Percentiles rank a stretch among this genome's conserved stretches.
These are phyloP conservation scores for Isoetes taiwanensis DNA, from an alignment of 75 land plant genomes.

Conservation along the genomic window DNA sequence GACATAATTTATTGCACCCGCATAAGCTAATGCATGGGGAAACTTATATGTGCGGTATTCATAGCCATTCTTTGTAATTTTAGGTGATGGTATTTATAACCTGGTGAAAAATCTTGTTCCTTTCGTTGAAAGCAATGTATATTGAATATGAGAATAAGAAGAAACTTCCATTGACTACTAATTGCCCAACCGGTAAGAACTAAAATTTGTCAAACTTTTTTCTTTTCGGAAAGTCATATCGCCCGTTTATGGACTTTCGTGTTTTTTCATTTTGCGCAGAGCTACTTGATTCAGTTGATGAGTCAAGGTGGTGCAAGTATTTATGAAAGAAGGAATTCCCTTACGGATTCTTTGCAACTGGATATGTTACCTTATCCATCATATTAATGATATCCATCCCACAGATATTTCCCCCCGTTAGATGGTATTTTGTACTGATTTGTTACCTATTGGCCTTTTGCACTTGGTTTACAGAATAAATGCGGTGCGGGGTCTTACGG, in stretches of 20 bases:
- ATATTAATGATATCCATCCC: slow-evolving; percentile 47
- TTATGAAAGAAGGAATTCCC: slow-evolving; percentile 41
- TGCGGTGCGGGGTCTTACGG: slow-evolving; percentile 78
- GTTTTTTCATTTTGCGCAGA: too few species aligned
- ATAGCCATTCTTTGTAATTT: slow-evolving; percentile 22
- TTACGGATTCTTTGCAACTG: slow-evolving; percentile 36
- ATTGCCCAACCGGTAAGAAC: too few species aligned
- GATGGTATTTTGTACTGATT: slow-evolving; percentile 52
- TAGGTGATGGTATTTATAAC: slow-evolving; percentile 74
- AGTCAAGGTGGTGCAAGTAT: slow-evolving; percentile 20
- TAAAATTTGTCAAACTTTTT: too few species aligned
- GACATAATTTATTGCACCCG: neutral
- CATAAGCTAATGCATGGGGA: too few species aligned
- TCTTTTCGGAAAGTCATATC: too few species aligned
- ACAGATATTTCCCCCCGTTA: slow-evolving; percentile 42
- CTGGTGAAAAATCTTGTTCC: slow-evolving; percentile 39
- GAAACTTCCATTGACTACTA: neutral
- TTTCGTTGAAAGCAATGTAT: slow-evolving; percentile 31
- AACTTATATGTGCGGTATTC: slow-evolving; percentile 20
- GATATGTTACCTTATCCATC: slow-evolving; percentile 32
- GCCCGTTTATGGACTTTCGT: too few species aligned
- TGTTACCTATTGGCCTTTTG: slow-evolving; percentile 59
- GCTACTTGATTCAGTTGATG: too few species aligned
- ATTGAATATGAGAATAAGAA: slow-evolving; percentile 7
- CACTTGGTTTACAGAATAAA: slow-evolving; percentile 63